A percentile compares a stretch with the other conserved stretches of the same genome.
These are phyloP conservation scores for Hypomyces perniciosus DNA, from an alignment of 2,329 filamentous ascomycete genomes.

Conservation along the genomic window DNA sequence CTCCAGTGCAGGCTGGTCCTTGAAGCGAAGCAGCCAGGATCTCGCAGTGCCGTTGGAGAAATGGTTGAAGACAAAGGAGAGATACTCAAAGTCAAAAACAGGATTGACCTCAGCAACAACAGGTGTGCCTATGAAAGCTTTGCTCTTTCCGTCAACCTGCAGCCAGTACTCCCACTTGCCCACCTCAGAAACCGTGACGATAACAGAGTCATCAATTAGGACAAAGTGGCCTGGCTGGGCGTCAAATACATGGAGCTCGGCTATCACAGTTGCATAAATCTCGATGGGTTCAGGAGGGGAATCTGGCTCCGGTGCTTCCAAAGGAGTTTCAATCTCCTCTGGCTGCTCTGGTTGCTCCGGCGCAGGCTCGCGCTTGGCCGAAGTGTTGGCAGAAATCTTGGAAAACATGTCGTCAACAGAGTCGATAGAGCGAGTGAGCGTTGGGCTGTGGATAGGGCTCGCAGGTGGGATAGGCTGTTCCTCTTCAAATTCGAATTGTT, in stretches of 20 bases:
- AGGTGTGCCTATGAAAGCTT: constrained; percentile 80
- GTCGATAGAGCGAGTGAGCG: constrained; percentile 48
- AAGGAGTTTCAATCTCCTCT: constrained; percentile 21
- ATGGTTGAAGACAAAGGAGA: constrained; percentile 99
- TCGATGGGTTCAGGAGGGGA: constrained; percentile 60
- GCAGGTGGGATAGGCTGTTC: constrained; percentile 59
- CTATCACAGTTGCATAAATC: constrained; percentile 66
- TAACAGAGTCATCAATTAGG: constrained; percentile 67
- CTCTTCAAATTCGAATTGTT: constrained; percentile 72
- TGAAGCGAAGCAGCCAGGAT: constrained; percentile 93
- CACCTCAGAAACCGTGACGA: constrained; percentile 75
- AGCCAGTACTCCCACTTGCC: constrained; percentile 96
- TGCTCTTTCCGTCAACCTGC: constrained; percentile 69
- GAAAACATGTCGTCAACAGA: constrained; percentile 52
- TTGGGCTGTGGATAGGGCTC: constrained; percentile 56
- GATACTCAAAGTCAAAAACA: constrained; percentile 96
- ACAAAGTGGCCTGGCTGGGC: constrained; percentile 82
- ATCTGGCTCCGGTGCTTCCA: constrained; percentile 4
- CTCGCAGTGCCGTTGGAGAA: constrained; percentile 82
- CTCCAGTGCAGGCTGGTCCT: constrained; percentile 72
- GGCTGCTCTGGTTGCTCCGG: constrained; percentile 29
- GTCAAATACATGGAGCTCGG: constrained; percentile 91
- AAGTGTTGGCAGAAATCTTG: constrained; percentile 43
- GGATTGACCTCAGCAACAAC: constrained; percentile 91
- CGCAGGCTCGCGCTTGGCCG: constrained; percentile 37